A percentile compares a stretch with the other conserved stretches of the same genome.
These are phyloP conservation scores for Clonostachys rhizophaga DNA, from an alignment of 2,329 filamentous ascomycete genomes.

Conservation along the genomic window DNA sequence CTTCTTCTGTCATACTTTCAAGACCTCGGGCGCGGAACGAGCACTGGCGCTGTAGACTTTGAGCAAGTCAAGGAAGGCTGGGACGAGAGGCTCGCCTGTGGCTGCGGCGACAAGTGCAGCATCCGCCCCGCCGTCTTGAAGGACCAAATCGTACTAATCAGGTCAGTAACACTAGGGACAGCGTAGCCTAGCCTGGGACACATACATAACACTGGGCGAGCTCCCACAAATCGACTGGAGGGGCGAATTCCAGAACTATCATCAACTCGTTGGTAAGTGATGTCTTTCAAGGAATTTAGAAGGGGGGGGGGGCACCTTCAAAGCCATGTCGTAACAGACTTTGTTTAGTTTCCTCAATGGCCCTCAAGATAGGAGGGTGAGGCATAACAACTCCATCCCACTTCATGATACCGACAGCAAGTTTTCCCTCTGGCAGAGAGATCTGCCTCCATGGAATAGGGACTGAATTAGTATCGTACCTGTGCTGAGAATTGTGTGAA, in stretches of 20 bases:
- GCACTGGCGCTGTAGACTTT: neutral
- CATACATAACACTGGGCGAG: neutral
- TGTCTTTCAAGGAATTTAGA: neutral
- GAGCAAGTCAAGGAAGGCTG: neutral
- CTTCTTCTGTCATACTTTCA: neutral
- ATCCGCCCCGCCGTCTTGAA: neutral
- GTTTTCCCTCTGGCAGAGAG: slow-evolving; percentile 1
- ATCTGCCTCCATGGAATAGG: slow-evolving; percentile 9
- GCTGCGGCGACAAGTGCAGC: neutral
- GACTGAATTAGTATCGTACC: slow-evolving; percentile 27
- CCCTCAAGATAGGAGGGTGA: slow-evolving; percentile 1
- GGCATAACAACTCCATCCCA: slow-evolving; percentile 1
- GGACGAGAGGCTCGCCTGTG: neutral
- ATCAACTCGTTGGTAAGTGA: too few relatives aligned
- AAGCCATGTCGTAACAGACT: neutral
- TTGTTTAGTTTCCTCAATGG: neutral
- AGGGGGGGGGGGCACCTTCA: neutral
- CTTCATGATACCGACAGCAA: slow-evolving; percentile 10
- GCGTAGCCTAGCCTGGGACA: too few relatives aligned
- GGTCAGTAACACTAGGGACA: neutral
- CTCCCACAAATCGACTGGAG: slow-evolving; percentile 1
- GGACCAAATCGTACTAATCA: neutral
- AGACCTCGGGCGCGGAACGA: neutral
- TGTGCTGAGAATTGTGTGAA: slow-evolving; percentile 29
- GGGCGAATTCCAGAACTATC: slow-evolving; percentile 12